Percentiles rank a stretch among this genome's conserved stretches.
phyloP scores from a whole-genome alignment of 306 rosid species.

The Abrus pulchellus region DNA sequence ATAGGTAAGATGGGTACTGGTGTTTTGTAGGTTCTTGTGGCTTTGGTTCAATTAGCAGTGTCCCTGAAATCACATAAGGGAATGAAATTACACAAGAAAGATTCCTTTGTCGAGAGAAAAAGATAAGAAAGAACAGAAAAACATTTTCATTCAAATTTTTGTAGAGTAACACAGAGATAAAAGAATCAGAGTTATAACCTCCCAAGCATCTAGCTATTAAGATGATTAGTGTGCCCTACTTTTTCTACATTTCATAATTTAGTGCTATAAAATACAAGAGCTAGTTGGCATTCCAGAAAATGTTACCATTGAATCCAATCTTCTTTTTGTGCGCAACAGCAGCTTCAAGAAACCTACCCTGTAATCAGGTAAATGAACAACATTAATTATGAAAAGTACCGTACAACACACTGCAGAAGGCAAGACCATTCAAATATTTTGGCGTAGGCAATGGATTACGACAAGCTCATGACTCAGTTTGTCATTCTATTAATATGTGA shows the following conservation, averaged over 20 bases:
- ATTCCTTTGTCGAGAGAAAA: neutral
- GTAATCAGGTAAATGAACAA: constrained; percentile 46
- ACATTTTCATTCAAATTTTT: neutral
- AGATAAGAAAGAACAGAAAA: neutral
- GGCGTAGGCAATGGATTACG: constrained; percentile 11
- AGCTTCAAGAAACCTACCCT: constrained; percentile 92
- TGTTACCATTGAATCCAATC: constrained; percentile 91
- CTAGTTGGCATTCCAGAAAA: constrained; percentile 27
- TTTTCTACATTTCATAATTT: constrained; percentile 8
- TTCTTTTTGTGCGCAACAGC: constrained; percentile 90
- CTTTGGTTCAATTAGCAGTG: constrained; percentile 92
- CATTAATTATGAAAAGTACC: neutral
- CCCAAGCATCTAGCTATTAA: neutral
- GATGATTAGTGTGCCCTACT: neutral
- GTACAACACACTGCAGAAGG: constrained; percentile 1
- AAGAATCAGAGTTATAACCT: neutral
- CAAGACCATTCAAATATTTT: neutral
- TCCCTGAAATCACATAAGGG: constrained; percentile 62
- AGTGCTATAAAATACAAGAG: constrained; percentile 21
- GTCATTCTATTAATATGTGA: neutral
- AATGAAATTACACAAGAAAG: constrained; percentile 28
- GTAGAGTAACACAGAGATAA: neutral
- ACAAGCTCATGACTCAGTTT: neutral
- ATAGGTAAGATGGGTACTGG: constrained; percentile 63
- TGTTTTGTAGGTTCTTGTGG: constrained; percentile 99